Conservation (phyloP, 495 filamentous ascomycete genomes). For the Neurospora sp. region DNA sequence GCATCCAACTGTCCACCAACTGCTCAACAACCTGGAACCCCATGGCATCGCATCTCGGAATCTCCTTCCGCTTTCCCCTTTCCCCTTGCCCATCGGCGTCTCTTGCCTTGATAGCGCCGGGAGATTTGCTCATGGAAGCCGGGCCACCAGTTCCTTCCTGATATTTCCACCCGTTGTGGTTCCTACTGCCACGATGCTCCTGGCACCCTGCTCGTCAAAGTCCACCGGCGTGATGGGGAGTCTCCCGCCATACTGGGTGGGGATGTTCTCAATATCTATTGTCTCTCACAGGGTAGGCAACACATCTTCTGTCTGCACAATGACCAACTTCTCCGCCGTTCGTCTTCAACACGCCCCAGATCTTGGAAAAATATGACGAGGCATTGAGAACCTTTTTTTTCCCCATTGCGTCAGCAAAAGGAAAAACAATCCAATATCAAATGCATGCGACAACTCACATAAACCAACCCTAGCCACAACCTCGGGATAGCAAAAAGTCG, state of each 20-base stretch:
- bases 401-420: neutral
- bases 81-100: neutral
- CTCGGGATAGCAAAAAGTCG: neutral
- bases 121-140: neutral
- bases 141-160: neutral
- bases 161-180: neutral
- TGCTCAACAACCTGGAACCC: neutral
- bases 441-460: neutral
- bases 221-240: neutral
- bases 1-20: neutral
- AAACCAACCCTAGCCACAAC: neutral
- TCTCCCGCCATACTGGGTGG: neutral
- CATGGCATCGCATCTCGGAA: neutral
- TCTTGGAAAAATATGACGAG: neutral
- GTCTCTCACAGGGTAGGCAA: neutral
- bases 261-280: neutral
- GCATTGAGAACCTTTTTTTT: neutral
- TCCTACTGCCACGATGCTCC: neutral
- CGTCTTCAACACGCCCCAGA: neutral
- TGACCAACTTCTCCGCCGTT: neutral
- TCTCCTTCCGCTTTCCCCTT: neutral
- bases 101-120: neutral
- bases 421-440: neutral
- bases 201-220: neutral
- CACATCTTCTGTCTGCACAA: neutral